Percentiles rank a stretch among this genome's conserved stretches.
phyloP scores from a whole-genome alignment of 176 grass and related monocot species.

The Miscanthus lutarioriparius region DNA sequence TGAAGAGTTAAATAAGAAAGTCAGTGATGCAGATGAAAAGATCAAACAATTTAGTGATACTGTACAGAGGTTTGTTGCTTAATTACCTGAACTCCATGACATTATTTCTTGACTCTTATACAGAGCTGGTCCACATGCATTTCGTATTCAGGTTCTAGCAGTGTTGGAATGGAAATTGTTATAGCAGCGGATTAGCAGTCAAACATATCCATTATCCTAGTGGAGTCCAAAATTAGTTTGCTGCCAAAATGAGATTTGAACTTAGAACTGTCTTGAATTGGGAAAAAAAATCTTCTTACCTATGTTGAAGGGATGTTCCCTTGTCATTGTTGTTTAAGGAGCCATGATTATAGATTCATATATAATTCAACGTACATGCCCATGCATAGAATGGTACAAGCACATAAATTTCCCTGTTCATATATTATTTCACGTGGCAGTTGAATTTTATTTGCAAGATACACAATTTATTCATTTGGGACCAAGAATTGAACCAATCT shows the following conservation, averaged over 20 bases:
- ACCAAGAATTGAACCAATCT: not conserved
- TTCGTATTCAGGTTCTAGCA: conserved; percentile 1
- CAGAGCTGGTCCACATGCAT: conserved; percentile 18
- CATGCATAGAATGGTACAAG: conserved; percentile 4
- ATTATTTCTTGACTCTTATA: conserved; percentile 24
- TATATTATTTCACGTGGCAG: not conserved
- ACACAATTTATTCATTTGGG: conserved; percentile 8
- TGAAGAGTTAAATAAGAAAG: conserved; percentile 59
- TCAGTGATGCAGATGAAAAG: conserved; percentile 50
- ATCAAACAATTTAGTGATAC: conserved; percentile 52
- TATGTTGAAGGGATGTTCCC: not conserved
- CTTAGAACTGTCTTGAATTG: conserved; percentile 16
- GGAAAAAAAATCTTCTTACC: not conserved
- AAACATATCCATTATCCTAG: conserved; percentile 15
- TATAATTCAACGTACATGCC: not conserved
- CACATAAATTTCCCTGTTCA: not conserved
- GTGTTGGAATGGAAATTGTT: not conserved
- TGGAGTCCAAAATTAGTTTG: not conserved
- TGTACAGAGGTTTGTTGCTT: conserved; percentile 55
- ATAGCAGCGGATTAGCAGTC: not conserved
- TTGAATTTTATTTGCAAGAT: conserved; percentile 9
- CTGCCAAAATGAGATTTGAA: conserved; percentile 3
- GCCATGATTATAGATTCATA: not conserved
- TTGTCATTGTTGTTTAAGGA: conserved; percentile 21
- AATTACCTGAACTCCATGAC: conserved; percentile 10